These are phyloP conservation scores for Annulohypoxylon nitens DNA, from an alignment of 495 filamentous ascomycete species.

Conservation along the genomic window DNA sequence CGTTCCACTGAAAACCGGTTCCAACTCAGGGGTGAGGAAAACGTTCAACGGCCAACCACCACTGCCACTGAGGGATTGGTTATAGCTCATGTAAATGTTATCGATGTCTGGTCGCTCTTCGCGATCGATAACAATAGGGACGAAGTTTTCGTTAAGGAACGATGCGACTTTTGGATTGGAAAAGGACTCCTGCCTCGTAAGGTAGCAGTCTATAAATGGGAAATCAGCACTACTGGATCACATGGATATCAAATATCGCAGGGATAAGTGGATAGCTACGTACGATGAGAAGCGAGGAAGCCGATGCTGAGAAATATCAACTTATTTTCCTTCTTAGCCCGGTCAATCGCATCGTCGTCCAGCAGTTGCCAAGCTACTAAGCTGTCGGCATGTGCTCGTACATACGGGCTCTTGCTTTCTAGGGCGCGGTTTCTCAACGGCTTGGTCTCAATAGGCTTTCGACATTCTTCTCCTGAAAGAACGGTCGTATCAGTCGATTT, in stretches of 20 bases:
- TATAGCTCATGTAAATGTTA: constrained; percentile 98
- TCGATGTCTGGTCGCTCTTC: constrained; percentile 97
- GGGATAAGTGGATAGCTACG: constrained; percentile 46
- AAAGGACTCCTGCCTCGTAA: constrained; percentile 96
- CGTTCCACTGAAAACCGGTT: constrained; percentile 95
- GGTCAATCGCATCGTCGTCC: constrained; percentile 78
- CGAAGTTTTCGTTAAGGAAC: constrained; percentile 87
- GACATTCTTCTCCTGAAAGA: constrained; percentile 1
- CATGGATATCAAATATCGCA: background rate
- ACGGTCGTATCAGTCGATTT: constrained; percentile 12
- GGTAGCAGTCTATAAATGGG: constrained; percentile 77
- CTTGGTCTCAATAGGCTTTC: background rate
- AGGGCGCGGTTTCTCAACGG: constrained; percentile 75
- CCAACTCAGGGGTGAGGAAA: constrained; percentile 91
- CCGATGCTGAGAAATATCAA: constrained; percentile 96
- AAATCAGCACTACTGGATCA: constrained; percentile 21
- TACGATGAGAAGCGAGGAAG: constrained; percentile 95
- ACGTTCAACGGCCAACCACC: constrained; percentile 98
- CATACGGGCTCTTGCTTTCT: constrained; percentile 85
- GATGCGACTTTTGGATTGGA: constrained; percentile 82
- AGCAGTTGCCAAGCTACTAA: constrained; percentile 95
- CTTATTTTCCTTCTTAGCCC: constrained; percentile 83
- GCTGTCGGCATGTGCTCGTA: constrained; percentile 84
- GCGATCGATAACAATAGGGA: constrained; percentile 93
- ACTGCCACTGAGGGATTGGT: constrained; percentile 90